phyloP scores from a whole-genome alignment of 768 basidiomycete species.

The Lentinus tigrinus region DNA sequence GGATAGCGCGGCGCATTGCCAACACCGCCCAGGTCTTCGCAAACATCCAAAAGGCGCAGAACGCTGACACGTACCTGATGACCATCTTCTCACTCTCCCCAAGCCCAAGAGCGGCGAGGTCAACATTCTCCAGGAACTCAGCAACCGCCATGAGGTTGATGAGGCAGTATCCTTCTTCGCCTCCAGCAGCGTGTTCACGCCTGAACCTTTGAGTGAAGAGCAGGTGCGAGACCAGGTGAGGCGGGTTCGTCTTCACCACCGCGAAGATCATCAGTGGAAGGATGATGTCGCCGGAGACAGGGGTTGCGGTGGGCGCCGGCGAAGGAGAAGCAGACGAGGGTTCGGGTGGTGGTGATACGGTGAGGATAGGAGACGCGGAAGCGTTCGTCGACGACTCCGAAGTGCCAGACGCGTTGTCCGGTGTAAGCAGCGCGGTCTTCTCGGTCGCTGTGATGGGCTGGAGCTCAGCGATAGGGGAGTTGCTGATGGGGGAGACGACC shows the following conservation, averaged over 20 bases:
- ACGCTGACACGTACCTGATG: slow-evolving; percentile 46
- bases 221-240: slow-evolving; percentile 72
- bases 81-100: slow-evolving; percentile 56
- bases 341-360: slow-evolving; percentile 13
- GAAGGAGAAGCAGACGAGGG: slow-evolving; percentile 14
- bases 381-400: slow-evolving; percentile 4
- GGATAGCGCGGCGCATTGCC: slow-evolving; percentile 1
- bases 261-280: slow-evolving; percentile 92
- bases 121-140: slow-evolving; percentile 94
- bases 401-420: slow-evolving; percentile 5
- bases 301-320: slow-evolving; percentile 36
- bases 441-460: neutral
- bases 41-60: neutral
- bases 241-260: slow-evolving; percentile 90
- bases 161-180: slow-evolving; percentile 90
- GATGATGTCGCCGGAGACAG: slow-evolving; percentile 84
- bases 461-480: neutral
- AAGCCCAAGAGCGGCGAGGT: slow-evolving; percentile 68
- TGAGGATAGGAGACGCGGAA: slow-evolving; percentile 10
- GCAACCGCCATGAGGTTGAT: slow-evolving; percentile 95
- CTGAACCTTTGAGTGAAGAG: slow-evolving; percentile 62
- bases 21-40: neutral
- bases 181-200: slow-evolving; percentile 52
- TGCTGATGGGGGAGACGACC: slow-evolving; percentile 5
- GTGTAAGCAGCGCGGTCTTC: slow-evolving; percentile 2